Base-by-base conservation (phyloP, 2,329 filamentous ascomycete genomes). In the Aspergillus fijiensis region DNA sequence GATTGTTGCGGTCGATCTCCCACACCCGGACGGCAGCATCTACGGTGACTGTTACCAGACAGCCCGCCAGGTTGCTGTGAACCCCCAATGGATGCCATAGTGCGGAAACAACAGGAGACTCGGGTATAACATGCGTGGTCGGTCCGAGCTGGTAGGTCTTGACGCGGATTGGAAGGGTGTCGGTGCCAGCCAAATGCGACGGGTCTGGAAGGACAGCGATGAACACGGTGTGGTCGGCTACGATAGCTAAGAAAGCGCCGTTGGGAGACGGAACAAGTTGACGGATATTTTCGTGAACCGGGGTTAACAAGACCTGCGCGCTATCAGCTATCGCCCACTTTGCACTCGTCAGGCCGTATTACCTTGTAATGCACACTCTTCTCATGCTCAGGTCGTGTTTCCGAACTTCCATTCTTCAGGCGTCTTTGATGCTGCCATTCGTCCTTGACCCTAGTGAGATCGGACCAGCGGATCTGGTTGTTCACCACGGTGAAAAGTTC, bases 11-110 rank as follows among this genome's bases (percentile, higher is more conserved):
- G 29, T 92, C 91, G 58, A 98, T 76, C 72, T 97, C 93, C 93
- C 94, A 98, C 16, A 97, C 79, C 39, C 95, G 87, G 4, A 98
- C 90, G 42, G 93, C 88, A 6, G 93, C 92, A 73, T 97, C 92
- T 55, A 87, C 86, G 1, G 95, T 96, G 48, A 97, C 85, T 0
- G 95, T 98, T 21, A 98, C 89, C 33, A 99, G 79, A 57, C 91
- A 92, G 23, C 87, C 87, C 33, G 90, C 90, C 62, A 89, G 86
- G 51, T 75, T 76, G 57, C 72, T 76, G 57, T 77, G 71, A 11
- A 94, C 87, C 1, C 93, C 93, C 0, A 98, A 81, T 1, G 95
- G 95, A 77, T 99, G 95, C 94, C 95, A 99, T 60, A 97, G 70
- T 4, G 89, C 90, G 1, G 92, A 91, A 23, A 88, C 87, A 59